phyloP scores from a whole-genome alignment of 805 yeast species.

The Lachancea mirantina region DNA sequence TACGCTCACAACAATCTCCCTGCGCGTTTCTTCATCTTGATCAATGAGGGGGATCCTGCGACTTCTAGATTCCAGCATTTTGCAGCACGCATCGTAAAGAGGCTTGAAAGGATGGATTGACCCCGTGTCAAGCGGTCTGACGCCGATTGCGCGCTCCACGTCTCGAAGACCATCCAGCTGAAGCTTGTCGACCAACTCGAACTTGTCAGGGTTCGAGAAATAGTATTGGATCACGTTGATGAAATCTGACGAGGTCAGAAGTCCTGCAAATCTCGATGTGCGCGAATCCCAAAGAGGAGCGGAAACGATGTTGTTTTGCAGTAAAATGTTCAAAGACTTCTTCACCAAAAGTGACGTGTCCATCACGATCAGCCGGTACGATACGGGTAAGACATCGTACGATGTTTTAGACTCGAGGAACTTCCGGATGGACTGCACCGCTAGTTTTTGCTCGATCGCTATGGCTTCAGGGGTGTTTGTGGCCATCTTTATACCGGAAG shows the following conservation, averaged over 20 bases:
- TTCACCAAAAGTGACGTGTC: constrained; percentile 88
- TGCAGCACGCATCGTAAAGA: constrained; percentile 85
- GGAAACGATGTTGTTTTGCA: constrained; percentile 90
- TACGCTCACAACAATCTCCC: constrained; percentile 93
- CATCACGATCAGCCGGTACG: constrained; percentile 84
- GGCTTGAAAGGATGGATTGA: constrained; percentile 88
- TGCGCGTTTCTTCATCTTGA: constrained; percentile 81
- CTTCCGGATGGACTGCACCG: constrained; percentile 71
- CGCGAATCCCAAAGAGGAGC: constrained; percentile 96
- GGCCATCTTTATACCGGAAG: no score
- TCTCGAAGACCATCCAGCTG: constrained; percentile 80
- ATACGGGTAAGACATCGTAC: constrained; percentile 93
- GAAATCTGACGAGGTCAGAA: constrained; percentile 85
- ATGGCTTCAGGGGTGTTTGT: constrained; percentile 26
- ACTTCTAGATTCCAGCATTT: constrained; percentile 82
- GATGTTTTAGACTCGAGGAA: constrained; percentile 88
- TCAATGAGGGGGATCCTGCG: constrained; percentile 93
- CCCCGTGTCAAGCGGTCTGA: constrained; percentile 74
- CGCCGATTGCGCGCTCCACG: constrained; percentile 83
- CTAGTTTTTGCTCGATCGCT: constrained; percentile 59
- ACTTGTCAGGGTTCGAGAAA: constrained; percentile 79
- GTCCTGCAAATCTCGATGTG: constrained; percentile 86
- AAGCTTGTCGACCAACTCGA: constrained; percentile 78
- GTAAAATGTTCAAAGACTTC: constrained; percentile 78
- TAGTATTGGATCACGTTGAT: constrained; percentile 93